phyloP scores from a whole-genome alignment of 352 stramenopile genomes.

The Phytophthora sansomeana region DNA sequence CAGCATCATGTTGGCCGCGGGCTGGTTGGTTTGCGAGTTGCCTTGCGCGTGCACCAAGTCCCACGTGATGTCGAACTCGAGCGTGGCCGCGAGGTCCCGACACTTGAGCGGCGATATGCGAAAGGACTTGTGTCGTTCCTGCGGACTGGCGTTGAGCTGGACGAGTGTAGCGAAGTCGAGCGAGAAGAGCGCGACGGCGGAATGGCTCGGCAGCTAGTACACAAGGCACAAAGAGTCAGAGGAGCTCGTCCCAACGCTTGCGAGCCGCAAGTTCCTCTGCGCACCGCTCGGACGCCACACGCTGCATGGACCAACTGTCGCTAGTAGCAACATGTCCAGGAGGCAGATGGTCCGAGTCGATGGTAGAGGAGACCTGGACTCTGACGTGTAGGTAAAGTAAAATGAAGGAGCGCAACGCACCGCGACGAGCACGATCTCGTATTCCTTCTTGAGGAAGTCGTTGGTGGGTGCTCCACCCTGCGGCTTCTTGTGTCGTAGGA shows the following conservation, averaged over 20 bases:
- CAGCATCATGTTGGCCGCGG: slow-evolving; percentile 30
- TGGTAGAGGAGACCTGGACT: slow-evolving; percentile 15
- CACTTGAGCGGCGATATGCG: slow-evolving; percentile 77
- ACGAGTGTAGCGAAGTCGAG: slow-evolving; percentile 81
- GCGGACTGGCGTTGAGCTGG: slow-evolving; percentile 44
- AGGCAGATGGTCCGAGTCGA: slow-evolving; percentile 12
- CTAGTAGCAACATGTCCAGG: slow-evolving; percentile 2
- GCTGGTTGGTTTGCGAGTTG: slow-evolving; percentile 13
- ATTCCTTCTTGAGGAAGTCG: slow-evolving; percentile 81
- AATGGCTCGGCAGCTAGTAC: slow-evolving; percentile 76
- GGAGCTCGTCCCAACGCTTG: slow-evolving; percentile 10
- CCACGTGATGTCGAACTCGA: slow-evolving; percentile 85
- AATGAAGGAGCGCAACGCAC: slow-evolving; percentile 34
- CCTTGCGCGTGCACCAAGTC: slow-evolving; percentile 46
- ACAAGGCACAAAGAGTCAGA: slow-evolving; percentile 32
- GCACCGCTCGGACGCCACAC: slow-evolving; percentile 1
- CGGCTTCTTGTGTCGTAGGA: slow-evolving; percentile 64
- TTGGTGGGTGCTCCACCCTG: slow-evolving; percentile 13
- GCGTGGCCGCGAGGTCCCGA: slow-evolving; percentile 71
- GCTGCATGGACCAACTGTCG: slow-evolving; percentile 13
- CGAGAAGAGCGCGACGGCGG: slow-evolving; percentile 77
- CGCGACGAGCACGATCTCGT: slow-evolving; percentile 84
- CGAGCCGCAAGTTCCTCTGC: slow-evolving; percentile 9
- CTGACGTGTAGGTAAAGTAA: not conserved
- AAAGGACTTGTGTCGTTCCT: slow-evolving; percentile 61